These are phyloP conservation scores for Dictyostelium intermedium DNA, from an alignment of 78 protist genomes.

Conservation along the genomic window DNA sequence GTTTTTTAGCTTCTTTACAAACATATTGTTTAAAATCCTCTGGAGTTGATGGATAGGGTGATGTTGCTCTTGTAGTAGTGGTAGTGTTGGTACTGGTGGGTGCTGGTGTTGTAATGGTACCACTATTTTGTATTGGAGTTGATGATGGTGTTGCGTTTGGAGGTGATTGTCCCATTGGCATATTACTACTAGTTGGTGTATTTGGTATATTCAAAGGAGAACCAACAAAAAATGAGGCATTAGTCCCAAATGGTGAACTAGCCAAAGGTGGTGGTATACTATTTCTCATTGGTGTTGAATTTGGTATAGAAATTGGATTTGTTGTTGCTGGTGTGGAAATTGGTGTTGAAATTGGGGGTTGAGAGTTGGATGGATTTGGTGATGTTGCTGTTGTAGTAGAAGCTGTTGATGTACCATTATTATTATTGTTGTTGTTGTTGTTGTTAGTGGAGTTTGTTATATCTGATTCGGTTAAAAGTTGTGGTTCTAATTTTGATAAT, in stretches of 20 bases:
- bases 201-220: slow-evolving; percentile 27
- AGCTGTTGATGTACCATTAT: not conserved
- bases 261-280: slow-evolving; percentile 61
- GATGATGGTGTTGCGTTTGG: not conserved
- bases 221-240: slow-evolving; percentile 59
- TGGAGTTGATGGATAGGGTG: slow-evolving; percentile 2
- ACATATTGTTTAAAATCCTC: slow-evolving; percentile 50
- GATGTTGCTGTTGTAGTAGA: not conserved
- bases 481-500: slow-evolving; percentile 46
- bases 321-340: not conserved
- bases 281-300: slow-evolving; percentile 30
- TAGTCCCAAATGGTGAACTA: slow-evolving; percentile 44
- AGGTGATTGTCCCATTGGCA: slow-evolving; percentile 10
- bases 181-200: slow-evolving; percentile 16
- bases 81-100: not conserved
- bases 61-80: not conserved
- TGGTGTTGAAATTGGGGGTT: not conserved
- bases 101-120: not conserved
- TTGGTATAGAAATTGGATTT: slow-evolving; percentile 43
- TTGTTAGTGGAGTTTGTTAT: too few relatives aligned
- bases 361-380: not conserved
- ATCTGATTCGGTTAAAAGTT: not conserved
- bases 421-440: not conserved
- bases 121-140: not conserved
- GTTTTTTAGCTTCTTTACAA: slow-evolving; percentile 46